These are phyloP conservation scores for Sedum album DNA, from an alignment of 164 flowering plant genomes.

Conservation along the genomic window DNA sequence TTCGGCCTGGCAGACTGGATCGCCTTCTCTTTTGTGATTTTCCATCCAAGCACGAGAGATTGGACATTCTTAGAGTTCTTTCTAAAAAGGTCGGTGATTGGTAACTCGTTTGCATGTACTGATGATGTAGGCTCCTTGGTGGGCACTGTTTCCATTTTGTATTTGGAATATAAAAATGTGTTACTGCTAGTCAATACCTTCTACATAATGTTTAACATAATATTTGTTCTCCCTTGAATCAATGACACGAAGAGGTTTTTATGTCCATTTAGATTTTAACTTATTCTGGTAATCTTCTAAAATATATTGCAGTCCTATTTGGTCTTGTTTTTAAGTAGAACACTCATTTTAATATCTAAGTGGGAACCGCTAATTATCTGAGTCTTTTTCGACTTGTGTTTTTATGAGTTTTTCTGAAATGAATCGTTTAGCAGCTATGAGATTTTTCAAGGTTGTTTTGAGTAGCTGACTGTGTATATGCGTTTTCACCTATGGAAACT, in stretches of 20 bases:
- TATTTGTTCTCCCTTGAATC: too few relatives aligned
- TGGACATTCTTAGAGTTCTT: conserved; percentile 77
- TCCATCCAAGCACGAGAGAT: conserved; percentile 63
- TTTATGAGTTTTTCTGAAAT: too few relatives aligned
- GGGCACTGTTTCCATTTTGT: neutral
- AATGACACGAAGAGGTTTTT: neutral
- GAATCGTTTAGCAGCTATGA: too few relatives aligned
- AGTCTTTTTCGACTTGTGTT: too few relatives aligned
- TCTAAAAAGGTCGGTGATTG: conserved; percentile 61
- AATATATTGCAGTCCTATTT: neutral
- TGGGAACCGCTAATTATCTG: too few relatives aligned
- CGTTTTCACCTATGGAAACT: too few relatives aligned
- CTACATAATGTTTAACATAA: neutral
- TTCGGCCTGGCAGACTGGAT: conserved; percentile 95
- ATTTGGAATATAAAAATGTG: neutral
- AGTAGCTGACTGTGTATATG: too few relatives aligned
- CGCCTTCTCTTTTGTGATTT: conserved; percentile 95
- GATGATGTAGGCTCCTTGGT: neutral
- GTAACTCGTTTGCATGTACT: neutral
- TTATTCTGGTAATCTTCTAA: too few relatives aligned
- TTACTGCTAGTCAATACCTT: neutral
- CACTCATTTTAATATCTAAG: neutral
- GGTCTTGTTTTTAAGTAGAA: neutral
- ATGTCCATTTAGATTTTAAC: neutral
- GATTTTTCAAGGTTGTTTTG: too few relatives aligned